Conservation (phyloP, 306 rosid species). For the Lagenaria siceraria region DNA sequence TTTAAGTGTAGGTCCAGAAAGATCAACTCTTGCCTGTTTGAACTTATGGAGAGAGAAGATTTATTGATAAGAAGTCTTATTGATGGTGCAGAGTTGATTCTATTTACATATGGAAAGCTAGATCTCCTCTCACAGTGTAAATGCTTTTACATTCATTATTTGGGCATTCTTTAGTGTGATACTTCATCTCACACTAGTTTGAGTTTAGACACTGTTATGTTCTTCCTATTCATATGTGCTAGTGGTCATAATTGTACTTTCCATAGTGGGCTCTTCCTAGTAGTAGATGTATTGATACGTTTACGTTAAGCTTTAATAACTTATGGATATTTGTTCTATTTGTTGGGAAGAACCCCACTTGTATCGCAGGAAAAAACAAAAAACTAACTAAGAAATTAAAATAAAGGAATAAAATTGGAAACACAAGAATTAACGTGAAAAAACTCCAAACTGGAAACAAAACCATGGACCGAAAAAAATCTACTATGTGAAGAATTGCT, state of each 20-base stretch:
- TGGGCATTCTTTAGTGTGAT: background rate
- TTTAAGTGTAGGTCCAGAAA: conserved; percentile 30
- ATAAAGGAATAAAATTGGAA: no score
- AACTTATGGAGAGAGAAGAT: conserved; percentile 34
- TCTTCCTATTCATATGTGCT: background rate
- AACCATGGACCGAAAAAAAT: no score
- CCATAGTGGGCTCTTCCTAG: background rate
- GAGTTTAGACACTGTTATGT: background rate
- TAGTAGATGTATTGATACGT: background rate
- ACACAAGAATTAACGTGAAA: no score
- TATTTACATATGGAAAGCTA: conserved; percentile 51
- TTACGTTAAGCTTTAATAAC: background rate
- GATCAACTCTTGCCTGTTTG: conserved; percentile 20
- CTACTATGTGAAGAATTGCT: no score
- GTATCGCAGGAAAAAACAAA: no score
- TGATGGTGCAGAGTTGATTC: conserved; percentile 42
- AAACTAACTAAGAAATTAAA: no score
- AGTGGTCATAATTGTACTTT: background rate
- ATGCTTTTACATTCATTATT: conserved; percentile 14
- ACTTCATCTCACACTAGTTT: background rate
- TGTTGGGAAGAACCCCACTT: no score
- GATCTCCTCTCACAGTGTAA: conserved; percentile 30
- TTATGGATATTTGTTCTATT: background rate
- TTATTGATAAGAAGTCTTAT: conserved; percentile 36
- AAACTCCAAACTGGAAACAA: no score